Evolutionary conservation across 1,284 basidiomycete genomes (phyloP), one percentile per base, ranked within the genome.

Genomic region (Cryptococcus sp.): DNA sequence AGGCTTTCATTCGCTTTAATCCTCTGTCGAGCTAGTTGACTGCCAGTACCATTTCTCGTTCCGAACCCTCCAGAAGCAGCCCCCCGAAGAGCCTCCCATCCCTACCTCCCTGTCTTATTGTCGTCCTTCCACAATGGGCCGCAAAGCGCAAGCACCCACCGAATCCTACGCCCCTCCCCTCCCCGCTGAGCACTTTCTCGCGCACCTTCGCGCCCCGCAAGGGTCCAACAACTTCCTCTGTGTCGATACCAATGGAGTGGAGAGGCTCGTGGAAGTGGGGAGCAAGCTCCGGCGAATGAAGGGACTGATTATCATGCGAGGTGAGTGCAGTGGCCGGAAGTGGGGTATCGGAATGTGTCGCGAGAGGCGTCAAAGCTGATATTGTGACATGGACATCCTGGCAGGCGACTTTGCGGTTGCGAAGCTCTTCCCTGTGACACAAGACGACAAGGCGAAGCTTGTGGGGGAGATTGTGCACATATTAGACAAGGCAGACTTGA

Each of bases 351-450:
- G 20, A 4, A 20, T 46, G 7, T 18, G 24, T 36, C 11, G 9
- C 4, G 28, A 16, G 15, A 46, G 5, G 15, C 28, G 16, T 37
- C 18, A 28, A 9, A 20, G 40, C 6, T 21, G 38, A 39, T n/a
- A n/a, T 35, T 33, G 18, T 18, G 49, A 16, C n/a, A 8, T 16
- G 4, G 13, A 39, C 3, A 28, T 45, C 4, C 20, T 38, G 7
- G 13, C 52, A 70, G 73, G 73, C 23, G 66, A 68, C 48, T 72
- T 69, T 53, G 71, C 70, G 0, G 62, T 72, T 45, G 61, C 72
- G 20, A 53, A 60, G 35, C 60, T 73, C 2, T 75, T 65, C 48
- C 48, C 48, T 18, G 39, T 35, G 2, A 59, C 63, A 0, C 51
- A 55, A 2, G 62, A 53, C 39, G 50, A 59, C 12, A 55, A 60